These are phyloP conservation scores for Penicillium antarcticum DNA, from an alignment of 495 filamentous ascomycete species.

Conservation along the genomic window DNA sequence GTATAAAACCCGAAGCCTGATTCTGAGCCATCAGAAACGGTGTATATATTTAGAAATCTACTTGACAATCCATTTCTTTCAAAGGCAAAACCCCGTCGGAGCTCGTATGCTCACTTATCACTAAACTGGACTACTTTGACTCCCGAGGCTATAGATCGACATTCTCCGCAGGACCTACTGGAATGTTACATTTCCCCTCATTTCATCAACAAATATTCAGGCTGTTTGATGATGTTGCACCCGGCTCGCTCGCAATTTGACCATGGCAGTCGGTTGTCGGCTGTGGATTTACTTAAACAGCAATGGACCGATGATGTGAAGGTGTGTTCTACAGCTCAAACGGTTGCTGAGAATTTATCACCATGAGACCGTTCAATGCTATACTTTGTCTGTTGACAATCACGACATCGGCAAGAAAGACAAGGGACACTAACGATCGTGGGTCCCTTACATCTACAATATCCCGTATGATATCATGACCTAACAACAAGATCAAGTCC, in stretches of 20 bases:
- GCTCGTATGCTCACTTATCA: background rate
- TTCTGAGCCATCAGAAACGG: background rate
- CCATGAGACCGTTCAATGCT: background rate
- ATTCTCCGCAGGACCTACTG: background rate
- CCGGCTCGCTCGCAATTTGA: background rate
- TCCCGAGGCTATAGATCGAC: background rate
- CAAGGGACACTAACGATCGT: background rate
- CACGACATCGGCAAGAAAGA: background rate
- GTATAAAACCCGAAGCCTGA: background rate
- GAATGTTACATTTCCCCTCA: slow-evolving; percentile 18
- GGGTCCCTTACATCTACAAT: background rate
- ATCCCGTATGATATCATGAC: too few species aligned
- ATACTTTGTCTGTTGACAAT: background rate
- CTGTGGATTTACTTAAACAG: too few species aligned
- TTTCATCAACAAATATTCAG: background rate
- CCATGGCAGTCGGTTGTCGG: too few species aligned
- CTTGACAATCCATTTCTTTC: background rate
- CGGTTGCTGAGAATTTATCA: background rate
- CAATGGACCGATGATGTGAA: too few species aligned
- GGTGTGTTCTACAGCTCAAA: background rate
- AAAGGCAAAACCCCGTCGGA: slow-evolving; percentile 9
- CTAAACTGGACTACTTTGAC: background rate
- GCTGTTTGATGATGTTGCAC: background rate
- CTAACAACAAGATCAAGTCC: slow-evolving; percentile 11
- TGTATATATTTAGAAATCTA: background rate